Conservation (phyloP, 192 early-diverging fungal genomes). For the Backusella sp. region DNA sequence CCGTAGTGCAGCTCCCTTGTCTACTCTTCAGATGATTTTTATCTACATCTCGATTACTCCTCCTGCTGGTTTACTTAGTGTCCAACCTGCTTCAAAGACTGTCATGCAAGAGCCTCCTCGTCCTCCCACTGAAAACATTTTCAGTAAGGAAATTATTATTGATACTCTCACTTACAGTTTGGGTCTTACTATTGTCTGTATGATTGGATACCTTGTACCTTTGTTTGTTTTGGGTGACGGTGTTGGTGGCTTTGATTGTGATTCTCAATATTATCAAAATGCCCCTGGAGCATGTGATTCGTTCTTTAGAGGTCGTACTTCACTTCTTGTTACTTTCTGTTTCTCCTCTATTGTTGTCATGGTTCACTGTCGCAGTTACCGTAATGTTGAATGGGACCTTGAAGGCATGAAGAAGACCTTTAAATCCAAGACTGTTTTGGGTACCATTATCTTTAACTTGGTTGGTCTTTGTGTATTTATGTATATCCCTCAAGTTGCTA, state of each 20-base stretch:
- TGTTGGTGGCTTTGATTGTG: conserved; percentile 46
- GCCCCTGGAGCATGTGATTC: conserved; percentile 44
- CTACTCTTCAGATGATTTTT: conserved; percentile 75
- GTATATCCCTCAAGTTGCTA: conserved; percentile 66
- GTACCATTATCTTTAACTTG: conserved; percentile 45
- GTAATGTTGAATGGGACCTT: conserved; percentile 56
- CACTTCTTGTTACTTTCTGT: conserved; percentile 39
- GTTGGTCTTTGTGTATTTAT: conserved; percentile 52
- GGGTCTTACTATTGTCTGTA: conserved; percentile 51
- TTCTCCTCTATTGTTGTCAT: conserved; percentile 63
- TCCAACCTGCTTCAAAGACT: conserved; percentile 62
- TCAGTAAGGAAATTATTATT: conserved; percentile 64
- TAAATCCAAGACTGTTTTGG: conserved; percentile 49
- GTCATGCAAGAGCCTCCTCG: conserved; percentile 77
- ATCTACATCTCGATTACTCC: conserved; percentile 77
- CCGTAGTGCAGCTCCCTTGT: conserved; percentile 68
- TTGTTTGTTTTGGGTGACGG: conserved; percentile 58
- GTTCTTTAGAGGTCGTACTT: conserved; percentile 66
- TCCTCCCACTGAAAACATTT: conserved; percentile 59
- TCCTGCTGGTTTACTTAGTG: conserved; percentile 69
- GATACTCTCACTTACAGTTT: conserved; percentile 70
- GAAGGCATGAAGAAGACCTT: conserved; percentile 41
- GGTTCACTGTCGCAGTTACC: conserved; percentile 72
- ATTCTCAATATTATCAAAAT: conserved; percentile 12
- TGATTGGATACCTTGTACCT: conserved; percentile 60